phyloP scores from a whole-genome alignment of 129 eudicot species.

The Heracleum sosnowskyi region DNA sequence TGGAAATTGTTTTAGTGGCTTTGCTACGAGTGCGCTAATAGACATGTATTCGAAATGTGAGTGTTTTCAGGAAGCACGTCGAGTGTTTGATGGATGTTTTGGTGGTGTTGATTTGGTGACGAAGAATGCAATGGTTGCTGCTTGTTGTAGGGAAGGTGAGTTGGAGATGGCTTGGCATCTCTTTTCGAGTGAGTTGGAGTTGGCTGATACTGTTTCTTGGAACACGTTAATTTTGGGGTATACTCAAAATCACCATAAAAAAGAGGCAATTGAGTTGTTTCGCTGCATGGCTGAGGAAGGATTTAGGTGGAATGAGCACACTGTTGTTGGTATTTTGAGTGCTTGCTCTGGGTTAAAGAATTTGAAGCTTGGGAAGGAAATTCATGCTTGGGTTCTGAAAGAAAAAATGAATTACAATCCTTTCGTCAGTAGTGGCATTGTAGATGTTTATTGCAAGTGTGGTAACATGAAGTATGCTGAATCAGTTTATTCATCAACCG shows the following conservation, averaged over 20 bases:
- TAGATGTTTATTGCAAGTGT: slow-evolving; percentile 76
- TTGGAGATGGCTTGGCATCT: slow-evolving; percentile 47
- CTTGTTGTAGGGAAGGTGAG: slow-evolving; percentile 76
- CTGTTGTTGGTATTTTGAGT: slow-evolving; percentile 52
- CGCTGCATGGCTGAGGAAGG: slow-evolving; percentile 44
- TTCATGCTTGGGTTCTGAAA: slow-evolving; percentile 59
- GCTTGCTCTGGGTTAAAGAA: slow-evolving; percentile 63
- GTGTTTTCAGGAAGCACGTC: slow-evolving; percentile 53
- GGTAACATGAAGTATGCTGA: slow-evolving; percentile 70
- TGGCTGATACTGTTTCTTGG: slow-evolving; percentile 75
- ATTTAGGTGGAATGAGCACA: slow-evolving; percentile 52
- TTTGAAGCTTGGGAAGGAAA: slow-evolving; percentile 60
- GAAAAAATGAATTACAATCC: slow-evolving; percentile 42
- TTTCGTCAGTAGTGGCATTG: slow-evolving; percentile 55
- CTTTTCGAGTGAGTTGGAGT: slow-evolving; percentile 40
- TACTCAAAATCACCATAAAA: slow-evolving; percentile 48
- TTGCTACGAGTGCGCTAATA: slow-evolving; percentile 61
- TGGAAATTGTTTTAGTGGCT: slow-evolving; percentile 42
- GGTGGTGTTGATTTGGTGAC: slow-evolving; percentile 49
- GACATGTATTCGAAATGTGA: slow-evolving; percentile 92
- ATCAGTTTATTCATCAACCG: slow-evolving; percentile 23
- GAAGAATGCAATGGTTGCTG: slow-evolving; percentile 82
- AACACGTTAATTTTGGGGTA: slow-evolving; percentile 73
- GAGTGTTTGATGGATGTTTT: slow-evolving; percentile 39
- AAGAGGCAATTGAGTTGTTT: slow-evolving; percentile 48